Evolutionary conservation across 2,329 filamentous ascomycete species (phyloP).

Genomic region (Chaetomiaceae sp.): DNA sequence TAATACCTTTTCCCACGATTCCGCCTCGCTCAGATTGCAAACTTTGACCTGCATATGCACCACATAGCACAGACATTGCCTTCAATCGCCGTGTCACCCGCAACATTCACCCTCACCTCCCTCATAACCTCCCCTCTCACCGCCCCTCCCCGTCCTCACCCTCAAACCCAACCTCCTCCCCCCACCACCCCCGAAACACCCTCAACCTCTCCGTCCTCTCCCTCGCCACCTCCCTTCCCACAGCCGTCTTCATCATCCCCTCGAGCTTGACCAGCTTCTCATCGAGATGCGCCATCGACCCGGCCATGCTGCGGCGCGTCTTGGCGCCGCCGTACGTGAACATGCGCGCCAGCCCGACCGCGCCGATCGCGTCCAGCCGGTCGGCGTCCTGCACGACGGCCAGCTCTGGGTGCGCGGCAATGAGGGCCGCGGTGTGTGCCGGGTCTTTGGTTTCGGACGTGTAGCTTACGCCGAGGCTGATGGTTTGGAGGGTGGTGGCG

Average conservation of each 20-base stretch:
- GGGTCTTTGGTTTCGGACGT: conserved; percentile 65
- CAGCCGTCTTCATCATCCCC: conserved; percentile 57
- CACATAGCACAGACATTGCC: no score
- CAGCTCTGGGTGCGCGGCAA: conserved; percentile 64
- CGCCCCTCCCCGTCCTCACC: conserved; percentile 3
- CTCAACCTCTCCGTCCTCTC: conserved; percentile 48
- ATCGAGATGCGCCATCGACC: conserved; percentile 67
- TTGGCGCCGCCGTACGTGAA: conserved; percentile 71
- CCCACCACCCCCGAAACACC: conserved; percentile 53
- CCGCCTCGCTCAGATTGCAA: no score
- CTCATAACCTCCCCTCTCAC: not conserved
- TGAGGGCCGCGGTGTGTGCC: conserved; percentile 49
- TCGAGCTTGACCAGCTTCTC: conserved; percentile 66
- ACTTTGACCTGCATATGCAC: no score
- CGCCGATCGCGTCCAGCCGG: conserved; percentile 83
- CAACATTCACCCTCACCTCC: no score
- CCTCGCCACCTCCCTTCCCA: conserved; percentile 46
- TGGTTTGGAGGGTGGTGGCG: conserved; percentile 60
- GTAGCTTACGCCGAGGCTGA: conserved; percentile 75
- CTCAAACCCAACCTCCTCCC: conserved; percentile 37
- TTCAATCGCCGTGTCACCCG: no score
- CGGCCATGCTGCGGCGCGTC: conserved; percentile 47
- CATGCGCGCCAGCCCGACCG: conserved; percentile 71
- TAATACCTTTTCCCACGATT: no score
- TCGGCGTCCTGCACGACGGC: conserved; percentile 90